Conservation (phyloP, 768 basidiomycete genomes). For the Flagelloscypha sp. region DNA sequence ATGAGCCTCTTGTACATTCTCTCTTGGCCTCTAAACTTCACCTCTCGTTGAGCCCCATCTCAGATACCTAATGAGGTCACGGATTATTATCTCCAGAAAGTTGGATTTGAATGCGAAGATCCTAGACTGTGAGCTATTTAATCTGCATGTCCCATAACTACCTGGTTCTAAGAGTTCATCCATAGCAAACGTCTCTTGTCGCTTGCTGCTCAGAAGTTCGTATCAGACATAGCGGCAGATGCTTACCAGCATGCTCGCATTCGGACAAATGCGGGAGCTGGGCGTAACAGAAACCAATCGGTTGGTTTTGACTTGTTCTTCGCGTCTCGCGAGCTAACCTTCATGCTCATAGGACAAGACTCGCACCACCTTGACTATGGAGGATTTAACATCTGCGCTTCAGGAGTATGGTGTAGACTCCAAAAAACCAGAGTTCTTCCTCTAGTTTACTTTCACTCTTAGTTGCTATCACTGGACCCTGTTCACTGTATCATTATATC, state of each 20-base stretch:
- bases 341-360: constrained; percentile 62
- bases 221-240: constrained; percentile 93
- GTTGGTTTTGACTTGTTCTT: constrained; percentile 27
- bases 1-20: constrained; percentile 77
- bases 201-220: constrained; percentile 94
- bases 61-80: constrained; percentile 98
- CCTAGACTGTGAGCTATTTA: constrained; percentile 66
- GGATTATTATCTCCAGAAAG: constrained; percentile 91
- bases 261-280: constrained; percentile 77
- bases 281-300: constrained; percentile 58
- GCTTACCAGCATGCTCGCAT: constrained; percentile 97
- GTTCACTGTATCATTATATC: too few species aligned
- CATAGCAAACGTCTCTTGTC: constrained; percentile 87
- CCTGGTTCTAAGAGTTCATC: constrained; percentile 2
- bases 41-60: not conserved
- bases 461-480: too few species aligned
- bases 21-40: not conserved
- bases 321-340: constrained; percentile 4
- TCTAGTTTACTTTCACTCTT: constrained; percentile 48
- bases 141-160: constrained; percentile 4
- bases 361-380: constrained; percentile 93
- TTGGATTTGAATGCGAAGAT: constrained; percentile 94
- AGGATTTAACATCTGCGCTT: constrained; percentile 87
- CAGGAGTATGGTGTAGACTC: constrained; percentile 94
- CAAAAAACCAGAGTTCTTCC: constrained; percentile 90